These are phyloP conservation scores for Benincasa hispida DNA, from an alignment of 306 rosid species.

Conservation along the genomic window DNA sequence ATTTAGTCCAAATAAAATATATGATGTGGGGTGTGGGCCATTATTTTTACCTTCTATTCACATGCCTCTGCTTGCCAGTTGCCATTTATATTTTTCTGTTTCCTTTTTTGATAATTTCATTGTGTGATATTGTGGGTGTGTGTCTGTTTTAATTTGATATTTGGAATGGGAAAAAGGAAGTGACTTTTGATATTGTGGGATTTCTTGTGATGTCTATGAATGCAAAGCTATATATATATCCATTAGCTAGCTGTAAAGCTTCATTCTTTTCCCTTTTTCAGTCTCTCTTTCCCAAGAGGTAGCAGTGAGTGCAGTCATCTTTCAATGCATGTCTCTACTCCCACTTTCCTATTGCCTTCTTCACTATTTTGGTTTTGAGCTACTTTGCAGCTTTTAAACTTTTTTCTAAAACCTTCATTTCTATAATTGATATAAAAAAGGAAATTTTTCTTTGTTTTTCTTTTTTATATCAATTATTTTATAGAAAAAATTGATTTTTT, in stretches of 20 bases:
- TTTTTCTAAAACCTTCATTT: no score
- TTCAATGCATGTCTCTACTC: background rate
- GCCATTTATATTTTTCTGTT: background rate
- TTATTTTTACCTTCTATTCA: background rate
- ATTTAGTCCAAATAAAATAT: no score
- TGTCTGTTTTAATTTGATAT: background rate
- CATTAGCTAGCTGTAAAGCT: slow-evolving; percentile 30
- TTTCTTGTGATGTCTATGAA: slow-evolving; percentile 9
- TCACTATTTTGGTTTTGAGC: no score
- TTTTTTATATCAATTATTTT: no score
- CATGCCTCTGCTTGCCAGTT: slow-evolving; percentile 7
- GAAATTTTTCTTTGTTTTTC: no score
- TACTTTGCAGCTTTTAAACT: no score
- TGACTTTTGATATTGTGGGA: slow-evolving; percentile 3
- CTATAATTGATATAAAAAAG: no score
- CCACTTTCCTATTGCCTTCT: no score
- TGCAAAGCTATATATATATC: slow-evolving; percentile 1
- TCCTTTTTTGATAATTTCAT: background rate
- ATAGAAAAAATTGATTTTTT: no score
- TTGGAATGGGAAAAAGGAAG: background rate
- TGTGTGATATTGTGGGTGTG: no score
- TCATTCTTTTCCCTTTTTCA: background rate
- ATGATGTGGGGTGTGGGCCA: slow-evolving; percentile 6
- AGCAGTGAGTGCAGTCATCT: background rate
- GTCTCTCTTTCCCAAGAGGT: background rate